Evolutionary conservation across 1,284 basidiomycete species (phyloP), one percentile per base, ranked within the genome.

Genomic region (Fomitopsis palustris): DNA sequence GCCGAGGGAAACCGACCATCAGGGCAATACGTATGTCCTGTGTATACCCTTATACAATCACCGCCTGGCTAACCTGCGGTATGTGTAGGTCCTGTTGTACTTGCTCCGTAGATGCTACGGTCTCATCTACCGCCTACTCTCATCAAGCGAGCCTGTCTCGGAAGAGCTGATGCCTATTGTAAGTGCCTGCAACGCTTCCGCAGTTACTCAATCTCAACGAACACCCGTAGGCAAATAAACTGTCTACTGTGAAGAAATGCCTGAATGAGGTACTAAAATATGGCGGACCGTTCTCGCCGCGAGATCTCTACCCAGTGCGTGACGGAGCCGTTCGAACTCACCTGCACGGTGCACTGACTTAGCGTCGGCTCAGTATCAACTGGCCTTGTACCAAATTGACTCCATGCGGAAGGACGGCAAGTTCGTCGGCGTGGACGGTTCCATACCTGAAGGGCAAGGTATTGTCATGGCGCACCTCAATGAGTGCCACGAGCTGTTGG

Each of bases 81-180:
- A 4, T 42, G n/a, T 17, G 2, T 67, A 96, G 95, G 93, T 95
- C 9, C 78, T 98, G 54, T 81, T 98, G 45, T 99, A 97, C 74
- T 82, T 98, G 35, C 80, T 99, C 56, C 82, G 96, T 65, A 85
- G 96, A 72, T 99, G 96, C 78, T 97, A 98, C 73, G 96, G 96
- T 63, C 82, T 98, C 56, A 96, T 98, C 67, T 98, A 98, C 75
- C 86, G 92, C 29, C 76, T 99, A 54, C 85, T 99, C 64, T 96
- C 95, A 25, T 96, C 95, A n/a, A 95, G 93, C 58, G 96, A 98
- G 76, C 97, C 97, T 0, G 95, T 99, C n/a, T 97, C 95, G 0
- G 96, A 98, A 73, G 96, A 98, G 73, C 78, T 98, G 33, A 97
- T 97, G 90, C 96, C 96, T 6, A 86, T 98, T 60, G 96, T 96